Evolutionary conservation across 495 filamentous ascomycete species (phyloP), one percentile per base, ranked within the genome.

Genomic region (Neohortaea acidophila): DNA sequence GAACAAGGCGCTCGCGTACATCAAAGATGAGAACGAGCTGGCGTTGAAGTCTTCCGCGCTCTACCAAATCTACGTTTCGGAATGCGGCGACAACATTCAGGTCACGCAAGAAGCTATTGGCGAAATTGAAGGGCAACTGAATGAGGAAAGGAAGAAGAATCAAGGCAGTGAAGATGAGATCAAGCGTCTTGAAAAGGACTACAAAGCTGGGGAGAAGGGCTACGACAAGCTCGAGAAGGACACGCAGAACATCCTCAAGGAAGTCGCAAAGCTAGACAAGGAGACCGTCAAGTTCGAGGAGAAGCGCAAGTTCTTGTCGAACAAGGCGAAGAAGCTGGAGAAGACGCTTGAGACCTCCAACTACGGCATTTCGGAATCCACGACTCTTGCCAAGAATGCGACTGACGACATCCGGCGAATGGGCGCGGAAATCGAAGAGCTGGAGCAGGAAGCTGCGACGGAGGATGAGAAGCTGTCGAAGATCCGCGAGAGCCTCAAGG

Each of bases 261-360:
- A 94, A 55, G 79, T 85, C 67, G 73, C 83, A 12, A 87, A 81
- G 55, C 81, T 85, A 41, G 89, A 97, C 50, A 93, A 94, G 51
- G 89, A 96, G 53, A 73, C 75, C 23, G 89, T 97, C 56, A 96
- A 96, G 51, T 85, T 91, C 49, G 89, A 96, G 39, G 89, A 96
- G 58, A 96, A 94, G 66, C 75, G 79, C 51, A 97, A 97, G 53
- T 94, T 94, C 58, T 58, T 97, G 40, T 61, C 66, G 2, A 75
- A 74, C 41, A 97, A 96, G 62, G 73, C 82, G 47, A 92, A 91
- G 65, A 96, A 96, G 63, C 67, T 94, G 9, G 85, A 97, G 49
- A 96, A 94, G 58, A 64, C 80, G 0, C 78, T 89, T 51, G 65
- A 78, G 38, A 74, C 75, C 28, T 75, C 68, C 51, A 73, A 69